Base-by-base conservation (phyloP, 768 basidiomycete species). In the Mrakia blollopis region DNA sequence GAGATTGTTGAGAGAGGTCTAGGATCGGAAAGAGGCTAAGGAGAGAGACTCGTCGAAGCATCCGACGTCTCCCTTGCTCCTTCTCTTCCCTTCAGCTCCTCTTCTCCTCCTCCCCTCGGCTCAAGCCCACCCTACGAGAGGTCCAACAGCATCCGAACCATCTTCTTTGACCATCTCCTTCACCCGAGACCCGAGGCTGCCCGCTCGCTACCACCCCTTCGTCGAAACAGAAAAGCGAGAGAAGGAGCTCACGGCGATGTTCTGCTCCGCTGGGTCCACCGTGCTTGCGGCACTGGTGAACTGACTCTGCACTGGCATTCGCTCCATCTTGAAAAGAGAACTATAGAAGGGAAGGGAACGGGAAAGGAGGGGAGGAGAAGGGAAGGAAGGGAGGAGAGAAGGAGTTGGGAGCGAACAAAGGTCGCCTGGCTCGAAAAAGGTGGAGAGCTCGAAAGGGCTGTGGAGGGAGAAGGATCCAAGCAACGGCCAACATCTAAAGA, bases 201-300 rank as follows among this genome's bases (percentile, higher is more conserved):
- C 39, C 39, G 39, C 11, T 41, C 39, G 6, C 39, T 41, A 6
- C 39, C 54, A 54, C 54, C 54, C 2, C 9, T 39, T 28, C 21
- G 41, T 4, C 6, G 6, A 41, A 32, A 39, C n/a, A 65, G 74
- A n/a, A n/a, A 65, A 30, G 35, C 37, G 57, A 68, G n/a, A n/a
- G n/a, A n/a, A n/a, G n/a, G n/a, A n/a, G n/a, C 92, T 92, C 90
- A 94, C 92, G 88, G 93, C 92, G 83, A 94, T 95, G 83, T 94
- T 95, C 86, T 94, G 92, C 86, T 95, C 93, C 83, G 93, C 93
- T 10, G 78, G 76, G 72, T 83, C 82, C 23, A 78, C 73, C 25
- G 77, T 70, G 47, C 41, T 50, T 3, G 77, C 77, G 21, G 77
- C 77, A 65, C 65, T 69, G 11, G 77, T 75, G 35, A 78, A 78